Evolutionary conservation across 495 filamentous ascomycete species (phyloP), one percentile per base, ranked within the genome.

Genomic region (Aspergillus mulundensis): DNA sequence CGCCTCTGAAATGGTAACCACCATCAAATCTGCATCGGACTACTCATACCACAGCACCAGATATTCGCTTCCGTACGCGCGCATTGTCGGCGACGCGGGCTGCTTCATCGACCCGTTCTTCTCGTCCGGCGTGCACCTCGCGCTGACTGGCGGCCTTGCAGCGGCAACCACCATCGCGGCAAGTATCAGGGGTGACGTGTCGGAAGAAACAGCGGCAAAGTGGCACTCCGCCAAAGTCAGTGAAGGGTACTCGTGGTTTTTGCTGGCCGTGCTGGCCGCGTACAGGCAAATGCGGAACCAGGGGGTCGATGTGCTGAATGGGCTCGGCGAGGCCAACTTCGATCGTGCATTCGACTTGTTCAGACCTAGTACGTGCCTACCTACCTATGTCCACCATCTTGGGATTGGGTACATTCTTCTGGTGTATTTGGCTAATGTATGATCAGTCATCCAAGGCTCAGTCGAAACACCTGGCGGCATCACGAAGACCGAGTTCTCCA

Each of bases 101-200:
- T 67, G 65, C 57, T 78, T 78, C 53, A 72, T 78, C 38, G 73
- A 76, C 42, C 72, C 72, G 0, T 74, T 64, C 51, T 78, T 76
- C 62, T 71, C 67, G 0, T 78, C 73, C 6, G 72, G 70, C 15
- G 61, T 70, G 1, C 74, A 77, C 43, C 59, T 77, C 1, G 74
- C 71, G 3, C 19, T 77, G 5, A 44, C 60, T 5, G 60, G 67
- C 23, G 72, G 60, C 6, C 60, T 77, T 0, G 64, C 72, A 4
- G 72, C 72, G 14, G 47, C 28, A 7, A 28, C 47, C 0, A 19
- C 28, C 1, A 34, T 50, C 12, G 15, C 24, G 0, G 47, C 21
- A 19, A 28, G 7, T 15, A 11, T 36, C 34, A 36, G 12, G 34
- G 34, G 34, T 36, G 34, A 36, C 14, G 7, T 11, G 7, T 15